Evolutionary conservation across 371 early-diverging fungal species (phyloP), one percentile per base, ranked within the genome.

Genomic region (Mucor saturninus): DNA sequence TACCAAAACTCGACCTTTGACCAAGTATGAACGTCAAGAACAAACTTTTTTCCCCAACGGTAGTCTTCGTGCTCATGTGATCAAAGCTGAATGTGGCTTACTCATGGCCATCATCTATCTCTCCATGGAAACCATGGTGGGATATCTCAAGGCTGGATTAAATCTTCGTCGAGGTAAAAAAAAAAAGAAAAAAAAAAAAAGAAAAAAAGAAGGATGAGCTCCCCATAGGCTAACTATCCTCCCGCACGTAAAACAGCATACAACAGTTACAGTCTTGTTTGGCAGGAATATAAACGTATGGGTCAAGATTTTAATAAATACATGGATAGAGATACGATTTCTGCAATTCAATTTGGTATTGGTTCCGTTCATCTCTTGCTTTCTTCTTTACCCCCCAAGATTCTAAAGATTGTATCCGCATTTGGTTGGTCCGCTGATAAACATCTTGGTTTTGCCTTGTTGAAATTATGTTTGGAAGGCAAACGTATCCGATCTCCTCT

Each of bases 341-440:
- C 79, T 37, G 81, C 71, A 5, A 67, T 81, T 49, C 81, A 81
- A 43, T 81, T 78, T 65, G 81, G 87, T 30, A 79, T 86, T 53
- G 89, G 89, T 43, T 78, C 89, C 5, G 83, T 85, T 39, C 79
- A 88, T 65, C 65, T 86, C 9, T 65, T 88, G 4, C 67, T 88
- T 5, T 84, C 86, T 0, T 79, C 82, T 3, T 68, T 88, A 63
- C 86, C 89, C 0, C 67, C 79, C 40, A 86, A 86, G 54, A 81
- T 86, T 35, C 67, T 85, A 6, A 79, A 82, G 14, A 72, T 86
- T 32, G 79, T 88, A 14, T 73, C 80, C 4, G 81, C 84, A 0
- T 83, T 88, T 54, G 84, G 84, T 11, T 86, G 84, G 81, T 71
- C 74, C 40, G 84, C 84, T 2, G 85, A 88, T 68, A 81, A 82